phyloP scores from a whole-genome alignment of 805 yeast species.

The Yamadazyma laniorum region DNA sequence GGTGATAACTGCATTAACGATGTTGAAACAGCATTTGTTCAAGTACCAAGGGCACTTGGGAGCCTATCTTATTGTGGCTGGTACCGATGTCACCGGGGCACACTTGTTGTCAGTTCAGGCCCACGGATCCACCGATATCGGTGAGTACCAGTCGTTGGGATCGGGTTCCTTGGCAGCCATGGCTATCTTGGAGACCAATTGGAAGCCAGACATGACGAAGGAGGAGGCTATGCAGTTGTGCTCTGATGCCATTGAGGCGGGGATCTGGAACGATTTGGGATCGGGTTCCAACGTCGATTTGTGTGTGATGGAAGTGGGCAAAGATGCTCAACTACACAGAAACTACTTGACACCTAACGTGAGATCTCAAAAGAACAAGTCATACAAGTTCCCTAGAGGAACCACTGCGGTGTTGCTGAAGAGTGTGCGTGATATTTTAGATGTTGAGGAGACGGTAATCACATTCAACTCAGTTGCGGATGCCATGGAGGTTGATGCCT shows the following conservation, averaged over 20 bases:
- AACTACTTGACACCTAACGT: constrained; percentile 90
- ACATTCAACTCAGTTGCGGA: constrained; percentile 29
- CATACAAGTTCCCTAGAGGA: constrained; percentile 86
- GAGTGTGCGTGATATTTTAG: constrained; percentile 61
- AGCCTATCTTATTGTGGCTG: constrained; percentile 97
- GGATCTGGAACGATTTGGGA: constrained; percentile 98
- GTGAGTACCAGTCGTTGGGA: constrained; percentile 88
- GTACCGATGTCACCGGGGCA: constrained; percentile 94
- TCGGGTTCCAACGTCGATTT: constrained; percentile 98
- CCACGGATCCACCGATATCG: constrained; percentile 97
- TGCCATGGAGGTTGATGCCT: constrained; percentile 46
- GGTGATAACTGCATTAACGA: constrained; percentile 88
- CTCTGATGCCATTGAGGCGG: constrained; percentile 91
- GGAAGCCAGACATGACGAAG: constrained; percentile 73
- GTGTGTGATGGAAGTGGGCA: constrained; percentile 93
- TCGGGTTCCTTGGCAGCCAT: constrained; percentile 98
- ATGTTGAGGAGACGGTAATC: constrained; percentile 63
- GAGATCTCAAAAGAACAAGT: constrained; percentile 75
- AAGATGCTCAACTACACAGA: constrained; percentile 81
- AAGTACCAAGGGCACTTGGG: constrained; percentile 97
- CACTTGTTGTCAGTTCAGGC: constrained; percentile 93
- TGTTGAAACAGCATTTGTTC: constrained; percentile 92
- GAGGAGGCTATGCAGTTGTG: constrained; percentile 93
- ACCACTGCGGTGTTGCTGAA: constrained; percentile 85
- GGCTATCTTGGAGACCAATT: constrained; percentile 90